phyloP scores from a whole-genome alignment of 495 filamentous ascomycete species.

The Hypoxylon fragiforme region DNA sequence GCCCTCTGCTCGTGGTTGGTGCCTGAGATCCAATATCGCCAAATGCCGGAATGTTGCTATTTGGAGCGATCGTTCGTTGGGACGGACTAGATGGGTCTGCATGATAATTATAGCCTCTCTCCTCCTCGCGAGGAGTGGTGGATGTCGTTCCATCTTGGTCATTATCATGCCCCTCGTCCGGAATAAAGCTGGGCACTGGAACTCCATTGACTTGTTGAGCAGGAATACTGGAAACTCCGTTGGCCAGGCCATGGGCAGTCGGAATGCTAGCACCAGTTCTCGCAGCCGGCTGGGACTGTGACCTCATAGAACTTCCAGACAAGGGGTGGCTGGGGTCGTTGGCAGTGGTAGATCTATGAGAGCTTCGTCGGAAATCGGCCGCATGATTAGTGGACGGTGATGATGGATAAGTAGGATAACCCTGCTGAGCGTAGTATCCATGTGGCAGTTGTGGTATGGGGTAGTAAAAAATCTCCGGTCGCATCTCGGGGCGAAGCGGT shows the following conservation, averaged over 20 bases:
- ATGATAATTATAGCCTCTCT: conserved; percentile 32
- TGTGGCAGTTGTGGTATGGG: conserved; percentile 37
- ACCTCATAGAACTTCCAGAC: conserved; percentile 53
- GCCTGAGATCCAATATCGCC: conserved; percentile 45
- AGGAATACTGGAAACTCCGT: conserved; percentile 37
- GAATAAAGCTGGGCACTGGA: conserved; percentile 51
- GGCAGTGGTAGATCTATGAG: conserved; percentile 49
- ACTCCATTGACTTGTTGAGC: conserved; percentile 47
- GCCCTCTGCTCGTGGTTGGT: conserved; percentile 39
- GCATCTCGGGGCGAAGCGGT: conserved; percentile 52
- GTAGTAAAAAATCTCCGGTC: conserved; percentile 44
- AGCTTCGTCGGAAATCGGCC: conserved; percentile 53
- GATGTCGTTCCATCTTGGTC: conserved; percentile 32
- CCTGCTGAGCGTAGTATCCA: conserved; percentile 39
- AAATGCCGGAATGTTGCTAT: conserved; percentile 46
- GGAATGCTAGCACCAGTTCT: conserved; percentile 38
- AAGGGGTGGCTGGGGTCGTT: conserved; percentile 43
- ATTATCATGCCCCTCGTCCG: conserved; percentile 51
- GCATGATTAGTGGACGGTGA: conserved; percentile 48
- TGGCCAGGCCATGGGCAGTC: conserved; percentile 26
- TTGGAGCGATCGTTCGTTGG: conserved; percentile 37
- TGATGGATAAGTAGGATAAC: conserved; percentile 49
- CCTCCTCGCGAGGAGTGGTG: conserved; percentile 48
- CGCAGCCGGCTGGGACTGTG: conserved; percentile 60
- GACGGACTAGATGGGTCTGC: conserved; percentile 39